A percentile compares a stretch with the other conserved stretches of the same genome.
These are phyloP conservation scores for Leccinum disarticulatum DNA, from an alignment of 768 basidiomycete genomes.

Conservation along the genomic window DNA sequence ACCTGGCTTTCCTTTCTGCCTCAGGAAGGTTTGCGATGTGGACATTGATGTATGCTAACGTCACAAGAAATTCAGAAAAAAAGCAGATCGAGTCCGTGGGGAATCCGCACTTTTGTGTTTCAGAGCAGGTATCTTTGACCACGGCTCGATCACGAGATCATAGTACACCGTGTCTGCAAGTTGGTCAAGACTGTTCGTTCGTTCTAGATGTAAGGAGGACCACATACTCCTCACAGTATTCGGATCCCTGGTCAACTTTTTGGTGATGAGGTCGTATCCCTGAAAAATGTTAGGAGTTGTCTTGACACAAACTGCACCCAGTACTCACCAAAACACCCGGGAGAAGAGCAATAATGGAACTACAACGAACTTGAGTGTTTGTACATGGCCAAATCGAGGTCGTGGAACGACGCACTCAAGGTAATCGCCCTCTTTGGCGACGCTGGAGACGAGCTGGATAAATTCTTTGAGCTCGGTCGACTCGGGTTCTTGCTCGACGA, in stretches of 20 bases:
- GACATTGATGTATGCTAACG: constrained; percentile 1
- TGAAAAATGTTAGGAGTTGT: background rate
- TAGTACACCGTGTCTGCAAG: constrained; percentile 3
- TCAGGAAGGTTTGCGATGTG: background rate
- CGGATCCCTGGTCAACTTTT: background rate
- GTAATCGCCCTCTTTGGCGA: constrained; percentile 1
- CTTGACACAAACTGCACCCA: background rate
- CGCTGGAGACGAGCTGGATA: background rate
- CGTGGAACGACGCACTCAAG: constrained; percentile 6
- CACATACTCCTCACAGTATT: constrained; percentile 4
- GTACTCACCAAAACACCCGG: constrained; percentile 8
- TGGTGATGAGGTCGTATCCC: constrained; percentile 3
- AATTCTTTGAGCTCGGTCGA: background rate
- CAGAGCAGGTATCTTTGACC: background rate
- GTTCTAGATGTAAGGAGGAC: background rate
- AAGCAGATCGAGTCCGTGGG: background rate
- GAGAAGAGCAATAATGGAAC: constrained; percentile 2
- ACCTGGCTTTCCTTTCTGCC: background rate
- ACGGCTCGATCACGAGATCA: background rate
- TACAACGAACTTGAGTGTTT: background rate
- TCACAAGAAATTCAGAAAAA: background rate
- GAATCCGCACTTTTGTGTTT: background rate
- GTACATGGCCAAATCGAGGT: background rate
- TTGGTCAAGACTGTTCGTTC: background rate
- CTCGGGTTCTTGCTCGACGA: background rate